A percentile compares a stretch with the other conserved stretches of the same genome.
These are phyloP conservation scores for Eucalyptus shirleyi DNA, from an alignment of 345 rosid species.

Conservation along the genomic window DNA sequence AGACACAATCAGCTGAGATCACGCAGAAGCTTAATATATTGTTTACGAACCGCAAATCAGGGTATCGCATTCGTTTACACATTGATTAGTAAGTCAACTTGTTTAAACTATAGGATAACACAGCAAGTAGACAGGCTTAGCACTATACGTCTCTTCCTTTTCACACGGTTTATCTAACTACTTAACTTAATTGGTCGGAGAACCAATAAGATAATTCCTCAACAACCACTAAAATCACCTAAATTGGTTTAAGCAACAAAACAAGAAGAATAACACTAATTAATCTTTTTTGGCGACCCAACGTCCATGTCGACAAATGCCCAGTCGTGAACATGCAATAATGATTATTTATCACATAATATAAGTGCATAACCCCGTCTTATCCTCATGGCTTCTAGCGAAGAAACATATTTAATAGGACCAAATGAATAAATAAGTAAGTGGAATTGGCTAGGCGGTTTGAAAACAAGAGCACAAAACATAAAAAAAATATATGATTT, in stretches of 20 bases:
- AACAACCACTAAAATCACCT: neutral
- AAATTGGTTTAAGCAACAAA: neutral
- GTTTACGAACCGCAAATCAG: neutral
- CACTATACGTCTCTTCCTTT: neutral
- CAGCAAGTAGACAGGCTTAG: neutral
- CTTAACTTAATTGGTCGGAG: neutral
- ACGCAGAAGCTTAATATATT: neutral
- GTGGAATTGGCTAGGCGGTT: neutral
- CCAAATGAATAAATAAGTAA: neutral
- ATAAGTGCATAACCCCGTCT: neutral
- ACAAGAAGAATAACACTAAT: neutral
- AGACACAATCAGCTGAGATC: neutral
- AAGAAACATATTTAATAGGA: neutral
- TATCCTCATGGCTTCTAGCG: neutral
- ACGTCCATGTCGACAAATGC: neutral
- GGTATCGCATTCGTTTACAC: neutral
- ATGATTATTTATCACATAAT: neutral
- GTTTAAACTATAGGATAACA: neutral
- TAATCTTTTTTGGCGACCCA: neutral
- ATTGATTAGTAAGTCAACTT: conserved; percentile 43
- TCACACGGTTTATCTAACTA: neutral
- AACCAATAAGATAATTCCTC: neutral
- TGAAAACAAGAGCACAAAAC: neutral
- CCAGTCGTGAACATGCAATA: conserved; percentile 3
- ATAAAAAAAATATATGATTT: neutral